Conservation (phyloP, 2,329 filamentous ascomycete genomes). For the Ilyonectria mors-panacis region DNA sequence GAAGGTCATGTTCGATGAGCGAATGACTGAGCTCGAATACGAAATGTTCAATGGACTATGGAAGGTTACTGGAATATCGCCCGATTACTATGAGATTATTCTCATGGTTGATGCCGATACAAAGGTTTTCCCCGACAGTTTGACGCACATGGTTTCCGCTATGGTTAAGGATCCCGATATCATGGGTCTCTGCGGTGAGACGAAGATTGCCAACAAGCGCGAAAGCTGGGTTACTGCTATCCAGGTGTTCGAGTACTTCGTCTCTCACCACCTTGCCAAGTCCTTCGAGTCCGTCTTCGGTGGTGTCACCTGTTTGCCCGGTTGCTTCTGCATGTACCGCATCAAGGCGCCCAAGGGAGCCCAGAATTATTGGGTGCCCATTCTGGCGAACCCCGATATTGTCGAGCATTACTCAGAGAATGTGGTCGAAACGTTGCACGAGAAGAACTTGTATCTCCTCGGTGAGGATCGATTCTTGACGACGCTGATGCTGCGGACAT, state of each 20-base stretch:
- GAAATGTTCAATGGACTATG: conserved; percentile 99
- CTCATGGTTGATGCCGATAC: conserved; percentile 99
- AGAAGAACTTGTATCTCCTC: conserved; percentile 93
- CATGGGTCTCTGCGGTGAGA: conserved; percentile 99
- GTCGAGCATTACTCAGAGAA: conserved; percentile 99
- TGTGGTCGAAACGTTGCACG: conserved; percentile 97
- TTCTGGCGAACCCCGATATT: conserved; percentile 97
- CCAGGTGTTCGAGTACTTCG: conserved; percentile 99
- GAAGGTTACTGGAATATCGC: conserved; percentile 98
- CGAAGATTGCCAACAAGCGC: conserved; percentile 99
- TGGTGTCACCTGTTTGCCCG: conserved; percentile 97
- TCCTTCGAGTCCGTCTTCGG: conserved; percentile 99
- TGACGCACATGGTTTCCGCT: conserved; percentile 98
- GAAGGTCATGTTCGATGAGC: conserved; percentile 99
- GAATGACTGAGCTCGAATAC: conserved; percentile 99
- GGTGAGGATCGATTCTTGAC: conserved; percentile 96
- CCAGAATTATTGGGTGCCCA: conserved; percentile 99
- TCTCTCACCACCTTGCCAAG: conserved; percentile 97
- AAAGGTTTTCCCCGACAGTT: conserved; percentile 97
- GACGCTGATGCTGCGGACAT: conserved; percentile 98
- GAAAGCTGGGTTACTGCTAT: conserved; percentile 97
- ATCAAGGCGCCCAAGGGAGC: conserved; percentile 99
- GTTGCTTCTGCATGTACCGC: conserved; percentile 99
- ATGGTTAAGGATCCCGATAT: conserved; percentile 99
- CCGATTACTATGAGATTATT: conserved; percentile 97